These are phyloP conservation scores for Megacollybia marginata DNA, from an alignment of 768 basidiomycete species.

Conservation along the genomic window DNA sequence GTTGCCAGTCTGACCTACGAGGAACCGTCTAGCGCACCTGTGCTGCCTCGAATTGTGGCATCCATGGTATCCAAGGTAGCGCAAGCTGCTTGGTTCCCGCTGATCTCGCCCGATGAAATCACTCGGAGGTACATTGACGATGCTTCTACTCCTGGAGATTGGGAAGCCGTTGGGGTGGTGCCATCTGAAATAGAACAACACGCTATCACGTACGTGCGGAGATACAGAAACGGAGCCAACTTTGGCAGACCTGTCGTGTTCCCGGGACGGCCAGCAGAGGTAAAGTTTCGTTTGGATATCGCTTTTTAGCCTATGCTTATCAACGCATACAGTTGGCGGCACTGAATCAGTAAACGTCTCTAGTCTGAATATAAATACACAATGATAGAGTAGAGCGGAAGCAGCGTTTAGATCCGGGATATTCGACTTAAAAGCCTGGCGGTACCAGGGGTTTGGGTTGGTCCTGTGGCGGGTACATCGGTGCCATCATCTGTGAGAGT, in stretches of 20 bases:
- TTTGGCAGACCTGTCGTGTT: slow-evolving; percentile 30
- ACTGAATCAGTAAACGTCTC: no score
- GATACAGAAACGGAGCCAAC: slow-evolving; percentile 78
- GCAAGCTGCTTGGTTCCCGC: slow-evolving; percentile 87
- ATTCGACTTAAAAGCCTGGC: slow-evolving; percentile 61
- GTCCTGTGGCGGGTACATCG: slow-evolving; percentile 42
- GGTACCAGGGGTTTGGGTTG: slow-evolving; percentile 66
- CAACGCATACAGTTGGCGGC: no score
- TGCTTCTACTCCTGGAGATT: slow-evolving; percentile 63
- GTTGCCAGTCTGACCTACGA: slow-evolving; percentile 76
- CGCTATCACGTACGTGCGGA: slow-evolving; percentile 84
- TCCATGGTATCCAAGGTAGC: slow-evolving; percentile 50
- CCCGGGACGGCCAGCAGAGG: not conserved
- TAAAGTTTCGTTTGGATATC: not conserved
- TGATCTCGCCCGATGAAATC: slow-evolving; percentile 86
- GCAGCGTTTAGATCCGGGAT: no score
- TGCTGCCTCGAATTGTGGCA: slow-evolving; percentile 70
- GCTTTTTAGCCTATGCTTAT: no score
- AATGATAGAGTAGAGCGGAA: no score
- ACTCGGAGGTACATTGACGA: slow-evolving; percentile 84
- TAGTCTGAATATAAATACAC: no score
- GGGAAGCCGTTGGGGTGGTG: slow-evolving; percentile 73
- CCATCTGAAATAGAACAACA: slow-evolving; percentile 81
- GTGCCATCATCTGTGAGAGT: slow-evolving; percentile 61
- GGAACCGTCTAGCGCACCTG: slow-evolving; percentile 62